These are phyloP conservation scores for Fagopyrum homotropicum DNA, from an alignment of 148 eudicot genomes.

Conservation along the genomic window DNA sequence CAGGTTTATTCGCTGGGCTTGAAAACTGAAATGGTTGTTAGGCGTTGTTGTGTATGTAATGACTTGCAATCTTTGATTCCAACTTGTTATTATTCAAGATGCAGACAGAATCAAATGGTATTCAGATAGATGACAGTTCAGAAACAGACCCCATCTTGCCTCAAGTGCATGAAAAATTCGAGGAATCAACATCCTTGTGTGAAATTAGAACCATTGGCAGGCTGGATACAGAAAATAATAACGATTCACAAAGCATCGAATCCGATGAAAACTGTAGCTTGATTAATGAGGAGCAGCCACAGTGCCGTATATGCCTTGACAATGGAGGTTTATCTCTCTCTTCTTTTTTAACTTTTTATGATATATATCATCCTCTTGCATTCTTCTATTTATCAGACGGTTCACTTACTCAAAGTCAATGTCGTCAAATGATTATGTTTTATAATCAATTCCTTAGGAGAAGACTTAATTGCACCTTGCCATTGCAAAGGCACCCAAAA, in stretches of 20 bases:
- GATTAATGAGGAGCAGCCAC: conserved; percentile 62
- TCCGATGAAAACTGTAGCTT: conserved; percentile 46
- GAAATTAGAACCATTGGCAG: conserved; percentile 63
- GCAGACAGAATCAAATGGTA: conserved; percentile 64
- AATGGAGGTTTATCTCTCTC: conserved; percentile 41
- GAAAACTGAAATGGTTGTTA: conserved; percentile 39
- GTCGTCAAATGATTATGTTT: too few relatives aligned
- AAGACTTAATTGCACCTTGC: conserved; percentile 91
- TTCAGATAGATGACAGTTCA: conserved; percentile 47
- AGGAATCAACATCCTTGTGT: conserved; percentile 49
- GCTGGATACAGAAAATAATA: conserved; percentile 30
- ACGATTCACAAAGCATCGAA: conserved; percentile 27
- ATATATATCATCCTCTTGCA: background rate
- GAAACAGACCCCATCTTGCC: conserved; percentile 88
- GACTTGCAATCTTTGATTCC: conserved; percentile 29
- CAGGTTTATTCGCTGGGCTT: conserved; percentile 35
- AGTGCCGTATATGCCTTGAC: conserved; percentile 95
- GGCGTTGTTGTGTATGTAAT: conserved; percentile 27
- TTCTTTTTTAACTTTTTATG: background rate
- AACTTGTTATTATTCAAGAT: conserved; percentile 34
- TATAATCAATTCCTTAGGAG: conserved; percentile 34
- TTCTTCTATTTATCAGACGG: background rate
- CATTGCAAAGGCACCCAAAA: conserved; percentile 98
- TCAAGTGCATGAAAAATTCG: conserved; percentile 34
- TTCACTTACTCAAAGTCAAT: too few relatives aligned